Percentiles rank a stretch among this genome's conserved stretches.
Evolutionary conservation across 345 rosid species (phyloP).

Genomic region (Gossypium herbaceum): DNA sequence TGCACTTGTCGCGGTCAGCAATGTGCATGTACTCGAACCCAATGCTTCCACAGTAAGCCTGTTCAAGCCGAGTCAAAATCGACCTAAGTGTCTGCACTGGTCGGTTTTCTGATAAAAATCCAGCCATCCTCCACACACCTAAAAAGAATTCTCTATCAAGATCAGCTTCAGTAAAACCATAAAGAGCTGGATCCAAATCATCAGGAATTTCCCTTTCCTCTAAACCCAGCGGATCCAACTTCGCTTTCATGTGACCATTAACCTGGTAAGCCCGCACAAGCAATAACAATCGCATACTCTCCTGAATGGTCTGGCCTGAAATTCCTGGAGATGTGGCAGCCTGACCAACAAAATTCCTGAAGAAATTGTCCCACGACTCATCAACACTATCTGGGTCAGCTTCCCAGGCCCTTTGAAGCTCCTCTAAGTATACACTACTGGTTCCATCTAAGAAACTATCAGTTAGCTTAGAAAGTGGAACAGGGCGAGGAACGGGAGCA

Average conservation of each 20-base stretch:
- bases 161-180: constrained; percentile 69
- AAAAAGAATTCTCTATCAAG: constrained; percentile 74
- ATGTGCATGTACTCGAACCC: constrained; percentile 85
- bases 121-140: constrained; percentile 79
- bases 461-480: constrained; percentile 69
- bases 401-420: constrained; percentile 78
- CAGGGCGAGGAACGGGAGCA: constrained; percentile 72
- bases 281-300: constrained; percentile 75
- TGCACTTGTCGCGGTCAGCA: constrained; percentile 69
- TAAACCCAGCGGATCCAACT: constrained; percentile 66
- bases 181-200: constrained; percentile 56
- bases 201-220: constrained; percentile 68
- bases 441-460: constrained; percentile 80
- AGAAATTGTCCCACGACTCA: constrained; percentile 84
- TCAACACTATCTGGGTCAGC: constrained; percentile 69
- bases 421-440: constrained; percentile 73
- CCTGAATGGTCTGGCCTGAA: constrained; percentile 83
- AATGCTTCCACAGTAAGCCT: constrained; percentile 77
- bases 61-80: constrained; percentile 69
- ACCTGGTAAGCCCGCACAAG: constrained; percentile 84
- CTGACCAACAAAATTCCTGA: constrained; percentile 76
- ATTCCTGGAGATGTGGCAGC: constrained; percentile 67
- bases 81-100: constrained; percentile 79
- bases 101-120: constrained; percentile 77
- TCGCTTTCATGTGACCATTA: constrained; percentile 84